phyloP scores from a whole-genome alignment of 805 yeast species.

The Ogataea pignaliae region DNA sequence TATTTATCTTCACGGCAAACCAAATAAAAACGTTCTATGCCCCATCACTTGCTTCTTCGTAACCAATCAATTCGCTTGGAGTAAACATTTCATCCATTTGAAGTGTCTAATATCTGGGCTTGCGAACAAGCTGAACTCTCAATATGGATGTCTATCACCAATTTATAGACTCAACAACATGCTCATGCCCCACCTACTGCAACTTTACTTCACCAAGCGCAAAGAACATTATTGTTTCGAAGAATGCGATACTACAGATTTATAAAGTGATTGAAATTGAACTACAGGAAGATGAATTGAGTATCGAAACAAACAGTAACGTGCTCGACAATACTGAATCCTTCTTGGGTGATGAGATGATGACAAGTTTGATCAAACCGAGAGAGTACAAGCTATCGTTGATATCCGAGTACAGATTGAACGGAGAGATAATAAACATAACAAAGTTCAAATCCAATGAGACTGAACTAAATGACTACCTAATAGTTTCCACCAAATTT shows the following conservation, averaged over 20 bases:
- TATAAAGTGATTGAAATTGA: constrained; percentile 38
- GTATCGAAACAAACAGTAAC: constrained; percentile 2
- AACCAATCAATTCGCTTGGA: too few species aligned
- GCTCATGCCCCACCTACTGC: constrained; percentile 55
- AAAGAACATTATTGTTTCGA: constrained; percentile 62
- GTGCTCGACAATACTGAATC: constrained; percentile 16
- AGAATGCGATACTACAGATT: constrained; percentile 65
- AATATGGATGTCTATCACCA: constrained; percentile 78
- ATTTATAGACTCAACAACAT: constrained; percentile 70
- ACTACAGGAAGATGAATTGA: constrained; percentile 15
- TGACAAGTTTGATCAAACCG: constrained; percentile 14
- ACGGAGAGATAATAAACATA: constrained; percentile 64
- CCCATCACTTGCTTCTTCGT: too few species aligned
- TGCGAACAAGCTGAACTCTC: too few species aligned
- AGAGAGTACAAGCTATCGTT: constrained; percentile 33
- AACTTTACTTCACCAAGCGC: constrained; percentile 32
- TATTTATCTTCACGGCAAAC: too few species aligned
- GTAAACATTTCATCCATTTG: too few species aligned
- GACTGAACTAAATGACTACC: constrained; percentile 45
- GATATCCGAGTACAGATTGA: constrained; percentile 62
- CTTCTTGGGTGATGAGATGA: constrained; percentile 18
- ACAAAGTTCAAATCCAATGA: constrained; percentile 46
- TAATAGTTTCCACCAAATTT: constrained; percentile 60
- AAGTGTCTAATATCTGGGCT: too few species aligned
- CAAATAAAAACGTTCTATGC: too few species aligned